Evolutionary conservation across 2,329 filamentous ascomycete genomes (phyloP).

Genomic region (Xylaria sp.): DNA sequence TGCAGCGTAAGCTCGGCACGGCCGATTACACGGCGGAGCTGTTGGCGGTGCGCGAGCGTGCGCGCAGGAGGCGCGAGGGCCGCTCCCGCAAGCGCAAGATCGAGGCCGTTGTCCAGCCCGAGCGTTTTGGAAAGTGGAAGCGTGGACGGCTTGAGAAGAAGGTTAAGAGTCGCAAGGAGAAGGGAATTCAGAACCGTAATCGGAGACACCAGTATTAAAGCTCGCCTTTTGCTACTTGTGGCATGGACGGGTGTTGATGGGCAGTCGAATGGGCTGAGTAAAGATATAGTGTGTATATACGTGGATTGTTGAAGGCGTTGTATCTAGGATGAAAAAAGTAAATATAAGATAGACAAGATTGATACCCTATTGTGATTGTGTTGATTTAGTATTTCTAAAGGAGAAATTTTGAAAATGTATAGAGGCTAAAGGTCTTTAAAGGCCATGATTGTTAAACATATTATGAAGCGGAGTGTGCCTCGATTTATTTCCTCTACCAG

Average conservation of each 20-base stretch:
- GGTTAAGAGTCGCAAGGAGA: constrained; percentile 83
- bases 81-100: constrained; percentile 88
- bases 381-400: background rate
- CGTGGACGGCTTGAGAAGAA: constrained; percentile 85
- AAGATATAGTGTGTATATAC: constrained; percentile 17
- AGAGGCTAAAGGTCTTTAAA: too few species aligned
- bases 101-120: constrained; percentile 84
- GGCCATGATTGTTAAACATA: background rate
- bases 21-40: constrained; percentile 80
- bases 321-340: background rate
- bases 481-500: background rate
- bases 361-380: constrained; percentile 12
- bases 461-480: background rate
- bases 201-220: constrained; percentile 75
- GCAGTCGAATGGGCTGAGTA: background rate
- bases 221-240: constrained; percentile 48
- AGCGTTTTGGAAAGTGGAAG: constrained; percentile 81
- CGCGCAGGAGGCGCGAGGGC: constrained; percentile 77
- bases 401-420: background rate
- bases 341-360: constrained; percentile 15
- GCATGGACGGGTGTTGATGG: background rate
- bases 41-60: constrained; percentile 75
- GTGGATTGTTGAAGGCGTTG: background rate
- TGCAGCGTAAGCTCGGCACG: constrained; percentile 87
- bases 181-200: constrained; percentile 76